phyloP scores from a whole-genome alignment of 257 asterid genomes.

The Nicotiana paniculata region DNA sequence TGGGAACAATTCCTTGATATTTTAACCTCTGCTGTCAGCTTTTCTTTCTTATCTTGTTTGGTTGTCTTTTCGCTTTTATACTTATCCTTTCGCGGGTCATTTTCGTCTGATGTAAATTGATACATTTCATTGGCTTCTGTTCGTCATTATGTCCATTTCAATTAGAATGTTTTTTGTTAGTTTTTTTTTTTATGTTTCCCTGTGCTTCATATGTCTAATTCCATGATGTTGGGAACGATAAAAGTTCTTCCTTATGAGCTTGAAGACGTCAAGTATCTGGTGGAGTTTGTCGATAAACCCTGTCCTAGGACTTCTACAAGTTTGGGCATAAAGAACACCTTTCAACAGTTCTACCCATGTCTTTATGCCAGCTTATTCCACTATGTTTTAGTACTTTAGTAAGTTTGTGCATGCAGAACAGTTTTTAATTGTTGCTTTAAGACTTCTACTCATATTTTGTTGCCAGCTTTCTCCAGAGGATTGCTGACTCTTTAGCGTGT shows the following conservation, averaged over 20 bases:
- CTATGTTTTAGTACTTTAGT: background rate
- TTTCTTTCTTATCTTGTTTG: conserved; percentile 7
- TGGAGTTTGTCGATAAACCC: background rate
- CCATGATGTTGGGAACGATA: background rate
- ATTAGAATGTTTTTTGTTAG: background rate
- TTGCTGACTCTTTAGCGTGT: conserved; percentile 45
- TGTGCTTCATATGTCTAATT: background rate
- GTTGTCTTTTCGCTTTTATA: conserved; percentile 2
- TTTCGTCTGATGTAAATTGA: background rate
- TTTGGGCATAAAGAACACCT: background rate
- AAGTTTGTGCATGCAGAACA: background rate
- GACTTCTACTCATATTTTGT: conserved; percentile 8
- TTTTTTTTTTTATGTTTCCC: background rate
- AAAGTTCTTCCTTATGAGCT: background rate
- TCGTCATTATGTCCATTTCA: background rate
- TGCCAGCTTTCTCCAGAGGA: conserved; percentile 62
- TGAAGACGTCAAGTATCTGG: background rate
- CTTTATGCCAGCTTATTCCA: background rate
- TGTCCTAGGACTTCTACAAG: background rate
- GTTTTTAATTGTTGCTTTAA: background rate
- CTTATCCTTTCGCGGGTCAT: background rate
- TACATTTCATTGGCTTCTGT: background rate
- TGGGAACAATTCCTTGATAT: background rate
- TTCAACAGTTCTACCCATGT: background rate
- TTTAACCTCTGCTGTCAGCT: background rate